Percentiles rank a stretch among this genome's conserved stretches.
phyloP scores from a whole-genome alignment of 129 eudicot genomes.

The Helianthus annuus region DNA sequence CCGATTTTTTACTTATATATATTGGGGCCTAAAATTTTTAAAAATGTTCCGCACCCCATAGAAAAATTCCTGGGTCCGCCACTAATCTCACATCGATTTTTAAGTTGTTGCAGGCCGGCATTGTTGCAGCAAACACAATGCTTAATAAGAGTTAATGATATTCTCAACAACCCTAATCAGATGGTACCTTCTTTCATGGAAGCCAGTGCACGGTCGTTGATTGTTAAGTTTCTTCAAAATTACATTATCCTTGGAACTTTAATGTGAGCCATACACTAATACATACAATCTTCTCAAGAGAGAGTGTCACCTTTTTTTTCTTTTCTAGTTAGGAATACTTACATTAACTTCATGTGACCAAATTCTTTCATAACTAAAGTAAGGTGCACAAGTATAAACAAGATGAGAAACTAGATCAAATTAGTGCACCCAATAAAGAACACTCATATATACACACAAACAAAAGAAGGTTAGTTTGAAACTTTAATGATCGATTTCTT shows the following conservation, averaged over 20 bases:
- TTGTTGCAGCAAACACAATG: constrained; percentile 53
- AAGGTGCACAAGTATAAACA: too few species aligned
- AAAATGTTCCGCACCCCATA: too few species aligned
- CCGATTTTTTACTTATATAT: too few species aligned
- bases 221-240: constrained; percentile 53
- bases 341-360: neutral
- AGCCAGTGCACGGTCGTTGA: constrained; percentile 65
- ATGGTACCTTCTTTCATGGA: constrained; percentile 78
- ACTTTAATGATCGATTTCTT: neutral
- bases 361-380: neutral
- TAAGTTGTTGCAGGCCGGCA: constrained; percentile 60
- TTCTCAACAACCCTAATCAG: constrained; percentile 58
- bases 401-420: too few species aligned
- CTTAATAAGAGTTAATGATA: constrained; percentile 40
- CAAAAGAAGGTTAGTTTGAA: neutral
- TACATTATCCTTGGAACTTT: constrained; percentile 62
- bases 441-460: neutral
- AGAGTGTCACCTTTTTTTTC: neutral
- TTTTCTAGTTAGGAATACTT: neutral
- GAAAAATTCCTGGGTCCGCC: too few species aligned
- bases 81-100: neutral
- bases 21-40: too few species aligned
- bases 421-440: neutral
- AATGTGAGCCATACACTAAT: constrained; percentile 51
- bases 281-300: neutral